Percentiles rank a stretch among this genome's conserved stretches.
phyloP scores from a whole-genome alignment of 2,329 filamentous ascomycete genomes.

The Chaetomium sp. region DNA sequence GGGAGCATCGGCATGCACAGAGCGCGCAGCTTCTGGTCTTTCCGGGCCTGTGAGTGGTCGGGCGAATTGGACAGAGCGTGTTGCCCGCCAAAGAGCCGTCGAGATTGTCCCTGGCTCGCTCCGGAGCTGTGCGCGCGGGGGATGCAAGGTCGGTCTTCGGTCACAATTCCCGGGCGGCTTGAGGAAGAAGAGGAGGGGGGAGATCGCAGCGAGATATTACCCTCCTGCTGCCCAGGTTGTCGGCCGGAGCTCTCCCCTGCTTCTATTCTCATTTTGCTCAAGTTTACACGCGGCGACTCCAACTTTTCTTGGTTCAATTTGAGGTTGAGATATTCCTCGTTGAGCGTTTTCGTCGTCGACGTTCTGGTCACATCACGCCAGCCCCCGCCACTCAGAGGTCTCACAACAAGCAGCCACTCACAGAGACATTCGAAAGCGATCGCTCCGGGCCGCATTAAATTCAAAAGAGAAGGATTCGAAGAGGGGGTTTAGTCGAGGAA shows the following conservation, averaged over 20 bases:
- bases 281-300: too few species aligned
- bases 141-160: conserved; percentile 16
- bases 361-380: not conserved
- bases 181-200: conserved; percentile 19
- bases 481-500: too few species aligned
- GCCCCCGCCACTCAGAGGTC: too few species aligned
- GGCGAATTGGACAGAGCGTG: conserved; percentile 4
- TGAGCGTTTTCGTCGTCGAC: not conserved
- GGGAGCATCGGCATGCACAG: conserved; percentile 21
- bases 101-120: conserved; percentile 14
- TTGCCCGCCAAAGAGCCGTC: conserved; percentile 18
- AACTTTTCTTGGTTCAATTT: not conserved
- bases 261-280: not conserved
- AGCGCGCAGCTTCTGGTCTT: conserved; percentile 14
- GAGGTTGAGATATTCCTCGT: not conserved
- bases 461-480: too few species aligned
- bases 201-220: conserved; percentile 22
- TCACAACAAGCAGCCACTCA: too few species aligned
- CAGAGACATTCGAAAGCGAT: too few species aligned
- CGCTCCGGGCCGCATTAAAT: too few species aligned
- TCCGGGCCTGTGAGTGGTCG: conserved; percentile 18
- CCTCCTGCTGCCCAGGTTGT: conserved; percentile 16
- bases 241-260: conserved; percentile 6
- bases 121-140: conserved; percentile 8
- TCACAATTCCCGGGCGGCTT: conserved; percentile 23